phyloP scores from a whole-genome alignment of 2,329 filamentous ascomycete genomes.

The Lomentospora prolificans region DNA sequence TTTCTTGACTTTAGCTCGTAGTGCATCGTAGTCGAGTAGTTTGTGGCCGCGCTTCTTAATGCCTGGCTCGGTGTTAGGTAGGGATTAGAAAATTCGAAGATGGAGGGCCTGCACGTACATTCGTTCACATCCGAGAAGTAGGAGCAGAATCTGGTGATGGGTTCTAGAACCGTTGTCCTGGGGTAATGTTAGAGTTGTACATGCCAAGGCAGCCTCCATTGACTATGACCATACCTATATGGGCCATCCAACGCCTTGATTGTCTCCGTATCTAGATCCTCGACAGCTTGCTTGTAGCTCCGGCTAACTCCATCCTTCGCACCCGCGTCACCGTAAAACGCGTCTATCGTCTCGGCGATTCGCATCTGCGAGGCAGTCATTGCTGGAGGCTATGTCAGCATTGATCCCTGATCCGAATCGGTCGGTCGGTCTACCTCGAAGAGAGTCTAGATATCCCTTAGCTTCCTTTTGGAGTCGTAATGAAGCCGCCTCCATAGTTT shows the following conservation, averaged over 20 bases:
- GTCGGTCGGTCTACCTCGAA: slow-evolving; percentile 76
- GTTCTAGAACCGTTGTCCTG: slow-evolving; percentile 85
- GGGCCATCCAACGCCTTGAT: slow-evolving; percentile 97
- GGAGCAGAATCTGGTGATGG: slow-evolving; percentile 89
- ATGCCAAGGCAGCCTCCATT: no score
- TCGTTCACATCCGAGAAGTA: slow-evolving; percentile 99
- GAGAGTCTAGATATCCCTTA: slow-evolving; percentile 92
- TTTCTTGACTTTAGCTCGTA: slow-evolving; percentile 93
- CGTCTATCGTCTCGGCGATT: slow-evolving; percentile 98
- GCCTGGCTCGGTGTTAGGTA: slow-evolving; percentile 32
- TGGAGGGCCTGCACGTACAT: slow-evolving; percentile 44
- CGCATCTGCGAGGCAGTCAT: slow-evolving; percentile 99
- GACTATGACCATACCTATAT: slow-evolving; percentile 67
- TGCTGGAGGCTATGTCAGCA: slow-evolving; percentile 38
- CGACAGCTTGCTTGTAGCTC: slow-evolving; percentile 97
- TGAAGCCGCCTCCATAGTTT: slow-evolving; percentile 93
- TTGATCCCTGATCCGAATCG: neutral
- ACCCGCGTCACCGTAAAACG: slow-evolving; percentile 94
- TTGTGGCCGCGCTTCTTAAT: slow-evolving; percentile 99
- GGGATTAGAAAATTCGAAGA: no score
- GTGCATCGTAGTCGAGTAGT: slow-evolving; percentile 92
- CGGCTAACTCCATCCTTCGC: slow-evolving; percentile 90
- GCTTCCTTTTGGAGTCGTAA: slow-evolving; percentile 92
- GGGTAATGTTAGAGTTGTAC: slow-evolving; percentile 15
- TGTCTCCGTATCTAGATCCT: slow-evolving; percentile 94